Conservation (phyloP, 176 grass and related monocot species). For the Oryza coarctata region DNA sequence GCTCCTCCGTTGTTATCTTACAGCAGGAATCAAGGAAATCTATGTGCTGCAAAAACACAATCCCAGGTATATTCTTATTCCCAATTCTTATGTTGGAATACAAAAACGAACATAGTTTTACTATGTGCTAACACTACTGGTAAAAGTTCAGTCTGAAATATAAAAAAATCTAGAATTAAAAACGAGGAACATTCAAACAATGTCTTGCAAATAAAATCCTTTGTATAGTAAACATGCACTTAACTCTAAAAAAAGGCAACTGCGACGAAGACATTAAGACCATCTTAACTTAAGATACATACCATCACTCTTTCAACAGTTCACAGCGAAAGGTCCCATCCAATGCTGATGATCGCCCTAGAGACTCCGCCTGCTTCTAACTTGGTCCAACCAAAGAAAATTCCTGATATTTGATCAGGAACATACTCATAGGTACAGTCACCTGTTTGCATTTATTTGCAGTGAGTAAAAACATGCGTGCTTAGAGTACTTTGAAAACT, state of each 20-base stretch:
- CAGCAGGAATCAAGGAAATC: conserved; percentile 44
- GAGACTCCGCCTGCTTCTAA: conserved; percentile 44
- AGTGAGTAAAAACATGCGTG: neutral
- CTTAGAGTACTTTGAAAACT: neutral
- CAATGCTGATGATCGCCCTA: conserved; percentile 60
- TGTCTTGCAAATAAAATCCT: neutral
- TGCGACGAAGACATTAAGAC: neutral
- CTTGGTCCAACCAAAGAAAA: conserved; percentile 83
- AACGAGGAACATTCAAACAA: neutral
- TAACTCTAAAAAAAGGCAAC: neutral
- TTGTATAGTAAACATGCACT: neutral
- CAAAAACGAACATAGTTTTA: neutral
- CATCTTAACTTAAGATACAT: conserved; percentile 10
- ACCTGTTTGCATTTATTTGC: conserved; percentile 41
- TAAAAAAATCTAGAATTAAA: neutral
- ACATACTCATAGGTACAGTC: conserved; percentile 54
- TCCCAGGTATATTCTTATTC: neutral
- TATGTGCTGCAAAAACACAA: conserved; percentile 49
- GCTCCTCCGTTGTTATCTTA: conserved; percentile 24
- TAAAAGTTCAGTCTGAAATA: neutral
- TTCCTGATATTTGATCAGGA: conserved; percentile 72
- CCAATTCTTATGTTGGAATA: neutral
- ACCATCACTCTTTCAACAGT: conserved; percentile 62
- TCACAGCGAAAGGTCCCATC: conserved; percentile 61
- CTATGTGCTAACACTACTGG: neutral